Evolutionary conservation across 2,329 filamentous ascomycete genomes (phyloP), one percentile per base, ranked within the genome.

Genomic region (Xylaria sp.): DNA sequence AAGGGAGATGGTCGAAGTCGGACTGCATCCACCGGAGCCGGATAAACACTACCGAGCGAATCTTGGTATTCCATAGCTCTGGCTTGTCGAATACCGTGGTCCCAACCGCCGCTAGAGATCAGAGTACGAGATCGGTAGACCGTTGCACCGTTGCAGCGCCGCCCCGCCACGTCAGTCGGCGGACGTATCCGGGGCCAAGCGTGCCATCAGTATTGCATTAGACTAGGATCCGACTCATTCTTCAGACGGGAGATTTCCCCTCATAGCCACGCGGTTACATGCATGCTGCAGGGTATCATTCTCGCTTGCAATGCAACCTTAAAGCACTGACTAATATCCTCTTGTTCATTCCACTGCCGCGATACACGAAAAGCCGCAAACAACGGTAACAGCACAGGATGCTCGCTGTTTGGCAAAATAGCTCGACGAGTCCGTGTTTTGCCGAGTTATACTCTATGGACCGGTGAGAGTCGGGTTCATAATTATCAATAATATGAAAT

Each of bases 301-400:
- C 62, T 52, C 50, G 57, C 52, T 50, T 61, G 36, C 15, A 23
- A 36, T 30, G 28, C 55, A 65, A 61, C 57, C 57, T 61, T 58
- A 32, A 52, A 57, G 28, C 23, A 52, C 28, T 46, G 25, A 39
- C 25, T 60, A 60, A 60, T 48, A 34, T 50, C 23, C 25, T n/a
- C 18, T 23, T 12, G 32, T 60, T 48, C 13, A 34, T n/a, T 55
- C 34, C 43, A 41, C 56, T 56, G 61, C 56, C 65, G 56, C 61
- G 61, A 52, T 64, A 67, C 50, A 67, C 50, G 61, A 56, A 60
- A 55, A 55, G 36, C 43, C 41, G 63, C 30, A 58, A 25, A 20
- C 36, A 20, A 20, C 46, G 20, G 34, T 30, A 41, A 20, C 46
- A 58, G 18, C 25, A 23, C 23, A 45, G 41, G 3, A 15, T 15